Evolutionary conservation across 1,139 yeast genomes (phyloP), one percentile per base, ranked within the genome.

Genomic region (Hanseniaspora uvarum): DNA sequence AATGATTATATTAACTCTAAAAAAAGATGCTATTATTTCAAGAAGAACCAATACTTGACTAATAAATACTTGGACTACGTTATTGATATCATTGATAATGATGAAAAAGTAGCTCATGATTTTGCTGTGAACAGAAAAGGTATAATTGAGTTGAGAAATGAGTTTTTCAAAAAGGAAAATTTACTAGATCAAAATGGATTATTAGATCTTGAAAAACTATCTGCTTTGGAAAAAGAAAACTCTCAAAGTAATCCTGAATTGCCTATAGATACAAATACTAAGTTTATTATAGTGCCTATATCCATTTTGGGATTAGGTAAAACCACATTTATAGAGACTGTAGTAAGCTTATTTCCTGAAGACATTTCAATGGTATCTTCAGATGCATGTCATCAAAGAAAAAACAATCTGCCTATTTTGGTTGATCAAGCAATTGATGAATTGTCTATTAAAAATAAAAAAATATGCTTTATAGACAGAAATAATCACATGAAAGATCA

Each of bases 271-370:
- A 65, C 65, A 38, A 54, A 60, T 1, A 67, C 70, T 11, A 80
- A 80, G 62, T 86, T 79, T 62, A 75, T 86, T 0, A 62, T 94
- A 0, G 76, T 88, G 1, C 94, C 97, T 0, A 79, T 89, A 14
- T 88, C 97, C 0, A 87, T 96, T 0, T 78, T 92, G 52, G 98
- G 97, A 0, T 87, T 96, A 66, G 99, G 99, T 8, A 94, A 94
- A 65, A 88, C 97, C 0, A 87, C 96, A 0, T 77, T 86, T 0
- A 79, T 87, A 4, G 67, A 77, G 47, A 81, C 92, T 0, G 69
- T 92, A 45, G 60, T 65, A 0, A 65, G 74, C 10, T 64, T 89
- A 28, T 82, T 72, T 55, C 80, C 83, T 0, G 63, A 67, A 0
- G 68, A 71, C 0, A 83, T 95, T 84, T 18, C 46, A 16, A 43